Conservation (phyloP, 73 alveolate species). For the Diophrys sp. region DNA sequence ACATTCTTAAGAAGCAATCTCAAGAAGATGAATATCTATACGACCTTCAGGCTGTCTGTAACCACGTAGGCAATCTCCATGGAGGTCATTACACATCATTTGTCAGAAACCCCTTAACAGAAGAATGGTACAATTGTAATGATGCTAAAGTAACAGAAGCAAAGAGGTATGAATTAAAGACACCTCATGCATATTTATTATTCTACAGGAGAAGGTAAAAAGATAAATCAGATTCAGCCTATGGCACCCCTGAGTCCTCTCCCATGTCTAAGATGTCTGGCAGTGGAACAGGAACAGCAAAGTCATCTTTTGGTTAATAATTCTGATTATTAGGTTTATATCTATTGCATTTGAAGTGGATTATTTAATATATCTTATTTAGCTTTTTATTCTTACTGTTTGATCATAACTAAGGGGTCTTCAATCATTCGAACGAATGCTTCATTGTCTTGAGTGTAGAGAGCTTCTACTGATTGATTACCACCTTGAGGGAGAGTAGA, state of each 20-base stretch:
- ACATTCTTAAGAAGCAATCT: slow-evolving; percentile 44
- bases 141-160: slow-evolving; percentile 70
- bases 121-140: slow-evolving; percentile 85
- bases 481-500: no score
- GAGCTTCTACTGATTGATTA: background rate
- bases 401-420: background rate
- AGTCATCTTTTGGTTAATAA: no score
- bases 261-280: no score
- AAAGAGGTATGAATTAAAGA: slow-evolving; percentile 34
- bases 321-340: no score
- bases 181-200: slow-evolving; percentile 79
- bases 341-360: background rate
- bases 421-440: background rate
- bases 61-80: slow-evolving; percentile 84
- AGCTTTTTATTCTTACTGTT: background rate
- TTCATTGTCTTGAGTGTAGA: background rate
- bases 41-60: slow-evolving; percentile 68
- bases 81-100: slow-evolving; percentile 89
- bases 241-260: background rate
- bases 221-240: background rate
- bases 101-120: slow-evolving; percentile 50
- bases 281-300: no score
- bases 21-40: slow-evolving; percentile 17
- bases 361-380: no score
- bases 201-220: slow-evolving; percentile 70